Evolutionary conservation across 2,329 filamentous ascomycete genomes (phyloP).

Genomic region (Paraphaeosphaeria sporulosa): DNA sequence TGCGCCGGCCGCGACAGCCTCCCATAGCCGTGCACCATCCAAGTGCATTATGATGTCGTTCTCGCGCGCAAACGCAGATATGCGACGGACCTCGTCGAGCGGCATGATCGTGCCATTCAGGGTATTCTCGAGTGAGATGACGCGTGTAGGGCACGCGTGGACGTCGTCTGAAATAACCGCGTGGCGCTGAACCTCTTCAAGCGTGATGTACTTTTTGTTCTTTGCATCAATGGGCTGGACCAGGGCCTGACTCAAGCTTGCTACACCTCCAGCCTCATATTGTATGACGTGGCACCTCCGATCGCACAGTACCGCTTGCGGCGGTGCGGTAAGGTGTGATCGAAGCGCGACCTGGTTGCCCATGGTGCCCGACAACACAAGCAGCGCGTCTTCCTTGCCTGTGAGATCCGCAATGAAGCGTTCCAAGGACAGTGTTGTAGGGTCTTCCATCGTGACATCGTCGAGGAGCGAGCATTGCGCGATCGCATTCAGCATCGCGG

Average conservation of each 20-base stretch:
- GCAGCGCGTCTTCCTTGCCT: slow-evolving; percentile 77
- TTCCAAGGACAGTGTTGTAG: slow-evolving; percentile 79
- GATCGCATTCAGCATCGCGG: slow-evolving; percentile 83
- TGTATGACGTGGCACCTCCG: slow-evolving; percentile 78
- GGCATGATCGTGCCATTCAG: slow-evolving; percentile 82
- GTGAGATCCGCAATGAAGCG: slow-evolving; percentile 75
- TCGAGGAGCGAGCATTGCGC: slow-evolving; percentile 77
- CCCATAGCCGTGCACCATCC: slow-evolving; percentile 83
- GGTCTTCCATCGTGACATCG: slow-evolving; percentile 83
- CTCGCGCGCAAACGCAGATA: slow-evolving; percentile 70
- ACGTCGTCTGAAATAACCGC: slow-evolving; percentile 73
- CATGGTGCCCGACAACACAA: slow-evolving; percentile 92
- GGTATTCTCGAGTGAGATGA: slow-evolving; percentile 88
- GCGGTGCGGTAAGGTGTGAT: slow-evolving; percentile 78
- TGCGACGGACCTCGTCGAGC: slow-evolving; percentile 72
- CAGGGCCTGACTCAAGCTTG: slow-evolving; percentile 74
- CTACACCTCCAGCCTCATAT: slow-evolving; percentile 73
- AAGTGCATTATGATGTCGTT: slow-evolving; percentile 75
- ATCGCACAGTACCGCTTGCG: slow-evolving; percentile 82
- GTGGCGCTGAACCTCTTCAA: slow-evolving; percentile 76
- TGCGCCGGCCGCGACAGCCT: slow-evolving; percentile 75
- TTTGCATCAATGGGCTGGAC: slow-evolving; percentile 70
- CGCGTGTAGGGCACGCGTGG: slow-evolving; percentile 78
- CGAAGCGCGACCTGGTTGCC: slow-evolving; percentile 88
- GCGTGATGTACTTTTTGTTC: slow-evolving; percentile 76